phyloP scores from a whole-genome alignment of 2,329 filamentous ascomycete genomes.

The Gnomoniopsis sp. region DNA sequence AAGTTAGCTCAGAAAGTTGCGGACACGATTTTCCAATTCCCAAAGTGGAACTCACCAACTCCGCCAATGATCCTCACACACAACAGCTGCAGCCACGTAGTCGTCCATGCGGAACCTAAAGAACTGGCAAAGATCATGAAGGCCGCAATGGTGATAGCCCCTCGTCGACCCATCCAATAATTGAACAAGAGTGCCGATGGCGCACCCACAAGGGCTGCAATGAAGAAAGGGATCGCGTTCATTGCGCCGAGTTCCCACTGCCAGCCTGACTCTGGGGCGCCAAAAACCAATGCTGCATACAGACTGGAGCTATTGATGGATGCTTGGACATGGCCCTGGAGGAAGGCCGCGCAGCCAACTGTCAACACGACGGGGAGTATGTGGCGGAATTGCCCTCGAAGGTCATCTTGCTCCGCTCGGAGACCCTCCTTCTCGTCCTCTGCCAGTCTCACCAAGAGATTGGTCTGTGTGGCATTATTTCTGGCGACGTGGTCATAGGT shows the following conservation, averaged over 20 bases:
- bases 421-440: slow-evolving; percentile 35
- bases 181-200: slow-evolving; percentile 39
- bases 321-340: slow-evolving; percentile 43
- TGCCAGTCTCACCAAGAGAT: slow-evolving; percentile 30
- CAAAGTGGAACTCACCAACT: slow-evolving; percentile 27
- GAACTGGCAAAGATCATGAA: slow-evolving; percentile 37
- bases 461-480: slow-evolving; percentile 19
- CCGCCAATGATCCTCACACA: slow-evolving; percentile 35
- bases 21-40: too few relatives aligned
- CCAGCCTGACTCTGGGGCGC: slow-evolving; percentile 8
- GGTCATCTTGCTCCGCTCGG: slow-evolving; percentile 33
- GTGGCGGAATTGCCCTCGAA: slow-evolving; percentile 34
- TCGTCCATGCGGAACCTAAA: slow-evolving; percentile 32
- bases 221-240: slow-evolving; percentile 38
- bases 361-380: slow-evolving; percentile 39
- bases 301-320: slow-evolving; percentile 40
- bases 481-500: slow-evolving; percentile 36
- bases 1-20: too few relatives aligned
- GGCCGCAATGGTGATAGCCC: slow-evolving; percentile 37
- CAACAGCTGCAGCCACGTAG: slow-evolving; percentile 31
- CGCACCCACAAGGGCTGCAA: slow-evolving; percentile 35
- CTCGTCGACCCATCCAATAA: slow-evolving; percentile 36
- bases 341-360: slow-evolving; percentile 40
- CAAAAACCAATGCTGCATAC: slow-evolving; percentile 19
- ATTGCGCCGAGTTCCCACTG: slow-evolving; percentile 37